A percentile compares a stretch with the other conserved stretches of the same genome.
Evolutionary conservation across 306 rosid species (phyloP).

Genomic region (Herpetospermum pedunculosum): DNA sequence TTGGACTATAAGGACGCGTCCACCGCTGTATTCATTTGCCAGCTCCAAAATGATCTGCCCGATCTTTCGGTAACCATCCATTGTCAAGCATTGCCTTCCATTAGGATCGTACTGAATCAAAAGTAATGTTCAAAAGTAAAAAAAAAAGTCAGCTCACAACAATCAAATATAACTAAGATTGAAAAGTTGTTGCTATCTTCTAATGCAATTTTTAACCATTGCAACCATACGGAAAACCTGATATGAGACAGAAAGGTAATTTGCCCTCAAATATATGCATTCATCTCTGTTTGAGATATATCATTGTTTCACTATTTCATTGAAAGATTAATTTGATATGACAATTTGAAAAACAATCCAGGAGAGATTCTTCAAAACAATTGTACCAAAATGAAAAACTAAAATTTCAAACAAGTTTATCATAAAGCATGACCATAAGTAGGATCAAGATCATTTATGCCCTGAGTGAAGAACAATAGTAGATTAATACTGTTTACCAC

Average conservation of each 20-base stretch:
- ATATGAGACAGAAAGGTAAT: background rate
- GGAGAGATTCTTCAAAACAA: background rate
- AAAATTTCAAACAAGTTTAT: background rate
- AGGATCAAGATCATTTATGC: background rate
- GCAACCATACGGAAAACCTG: background rate
- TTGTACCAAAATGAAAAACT: background rate
- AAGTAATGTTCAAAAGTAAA: no score
- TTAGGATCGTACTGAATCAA: slow-evolving; percentile 75
- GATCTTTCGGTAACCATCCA: slow-evolving; percentile 67
- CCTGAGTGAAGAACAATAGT: background rate
- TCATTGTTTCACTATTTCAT: background rate
- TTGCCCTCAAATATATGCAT: background rate
- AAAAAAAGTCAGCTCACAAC: slow-evolving; percentile 3
- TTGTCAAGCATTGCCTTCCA: slow-evolving; percentile 92
- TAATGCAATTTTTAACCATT: background rate
- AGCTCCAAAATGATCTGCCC: slow-evolving; percentile 34
- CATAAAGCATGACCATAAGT: background rate
- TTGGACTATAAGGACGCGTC: slow-evolving; percentile 64
- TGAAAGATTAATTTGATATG: background rate
- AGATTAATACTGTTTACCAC: background rate
- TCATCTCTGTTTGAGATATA: background rate
- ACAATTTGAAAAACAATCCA: background rate
- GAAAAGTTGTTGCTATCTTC: background rate
- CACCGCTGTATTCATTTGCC: slow-evolving; percentile 29
- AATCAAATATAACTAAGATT: background rate